Evolutionary conservation across 148 eudicot genomes (phyloP).

Genomic region (Mesembryanthemum crystallinum): DNA sequence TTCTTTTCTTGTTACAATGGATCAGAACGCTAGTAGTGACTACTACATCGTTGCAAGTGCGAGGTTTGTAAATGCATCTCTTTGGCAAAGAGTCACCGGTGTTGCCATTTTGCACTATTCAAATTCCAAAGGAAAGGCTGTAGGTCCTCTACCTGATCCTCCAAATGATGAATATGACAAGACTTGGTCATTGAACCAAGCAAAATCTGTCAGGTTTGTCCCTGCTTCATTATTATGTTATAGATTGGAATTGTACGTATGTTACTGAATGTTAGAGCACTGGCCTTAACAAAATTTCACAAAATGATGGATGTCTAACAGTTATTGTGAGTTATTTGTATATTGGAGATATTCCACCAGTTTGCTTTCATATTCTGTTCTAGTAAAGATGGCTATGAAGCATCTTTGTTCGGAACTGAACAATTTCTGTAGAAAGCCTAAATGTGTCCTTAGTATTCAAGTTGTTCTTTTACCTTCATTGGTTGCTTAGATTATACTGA

Average conservation of each 20-base stretch:
- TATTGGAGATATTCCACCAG: neutral
- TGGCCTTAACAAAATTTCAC: neutral
- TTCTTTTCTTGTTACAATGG: conserved; percentile 89
- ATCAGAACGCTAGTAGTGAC: conserved; percentile 91
- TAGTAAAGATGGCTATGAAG: no score
- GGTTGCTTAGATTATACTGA: neutral
- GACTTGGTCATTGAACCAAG: conserved; percentile 74
- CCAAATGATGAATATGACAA: conserved; percentile 69
- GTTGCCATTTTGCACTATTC: conserved; percentile 88
- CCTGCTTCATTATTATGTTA: neutral
- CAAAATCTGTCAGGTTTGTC: conserved; percentile 77
- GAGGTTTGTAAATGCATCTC: conserved; percentile 71
- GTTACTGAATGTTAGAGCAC: neutral
- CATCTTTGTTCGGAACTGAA: no score
- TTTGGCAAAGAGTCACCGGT: conserved; percentile 88
- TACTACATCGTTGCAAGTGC: conserved; percentile 95
- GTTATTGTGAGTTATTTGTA: neutral
- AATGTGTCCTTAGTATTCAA: neutral
- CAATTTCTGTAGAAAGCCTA: no score
- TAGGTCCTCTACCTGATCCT: conserved; percentile 92
- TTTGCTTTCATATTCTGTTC: neutral
- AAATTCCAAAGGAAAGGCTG: conserved; percentile 77
- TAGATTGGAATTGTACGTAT: no score
- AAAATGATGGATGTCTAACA: neutral
- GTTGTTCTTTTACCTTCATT: neutral